phyloP scores from a whole-genome alignment of 257 asterid species.

The Echium plantagineum region DNA sequence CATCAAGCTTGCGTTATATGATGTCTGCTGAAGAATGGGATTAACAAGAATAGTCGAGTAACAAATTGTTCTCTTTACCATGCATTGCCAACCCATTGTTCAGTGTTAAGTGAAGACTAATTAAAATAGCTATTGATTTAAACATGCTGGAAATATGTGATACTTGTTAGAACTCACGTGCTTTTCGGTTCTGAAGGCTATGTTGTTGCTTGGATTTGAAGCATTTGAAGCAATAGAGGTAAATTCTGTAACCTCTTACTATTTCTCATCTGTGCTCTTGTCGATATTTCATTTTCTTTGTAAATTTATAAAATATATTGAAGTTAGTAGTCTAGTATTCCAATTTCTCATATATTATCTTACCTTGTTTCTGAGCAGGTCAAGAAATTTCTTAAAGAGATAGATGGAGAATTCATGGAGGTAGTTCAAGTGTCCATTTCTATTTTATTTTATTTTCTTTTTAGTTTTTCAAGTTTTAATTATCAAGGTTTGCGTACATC shows the following conservation, averaged over 20 bases:
- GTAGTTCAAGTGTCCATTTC: slow-evolving; percentile 18
- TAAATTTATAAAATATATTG: not conserved
- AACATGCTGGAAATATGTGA: not conserved
- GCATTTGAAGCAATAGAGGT: slow-evolving; percentile 74
- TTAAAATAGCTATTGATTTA: not conserved
- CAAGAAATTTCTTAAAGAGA: slow-evolving; percentile 57
- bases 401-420: slow-evolving; percentile 87
- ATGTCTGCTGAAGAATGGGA: not conserved
- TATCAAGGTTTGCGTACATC: not conserved
- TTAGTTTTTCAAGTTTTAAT: not conserved
- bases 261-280: not conserved
- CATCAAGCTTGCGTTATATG: not conserved
- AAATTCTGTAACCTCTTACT: not conserved
- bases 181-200: slow-evolving; percentile 36
- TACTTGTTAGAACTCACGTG: not conserved
- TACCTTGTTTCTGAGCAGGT: slow-evolving; percentile 37
- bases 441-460: not conserved
- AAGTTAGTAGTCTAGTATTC: not conserved
- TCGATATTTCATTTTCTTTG: not conserved
- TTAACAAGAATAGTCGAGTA: not conserved
- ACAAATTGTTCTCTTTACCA: not conserved
- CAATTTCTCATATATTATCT: slow-evolving; percentile 1
- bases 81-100: not conserved
- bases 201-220: slow-evolving; percentile 66
- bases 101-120: not conserved